Percentiles rank a stretch among this genome's conserved stretches.
phyloP scores from a whole-genome alignment of 768 basidiomycete species.

The Russula compacta region DNA sequence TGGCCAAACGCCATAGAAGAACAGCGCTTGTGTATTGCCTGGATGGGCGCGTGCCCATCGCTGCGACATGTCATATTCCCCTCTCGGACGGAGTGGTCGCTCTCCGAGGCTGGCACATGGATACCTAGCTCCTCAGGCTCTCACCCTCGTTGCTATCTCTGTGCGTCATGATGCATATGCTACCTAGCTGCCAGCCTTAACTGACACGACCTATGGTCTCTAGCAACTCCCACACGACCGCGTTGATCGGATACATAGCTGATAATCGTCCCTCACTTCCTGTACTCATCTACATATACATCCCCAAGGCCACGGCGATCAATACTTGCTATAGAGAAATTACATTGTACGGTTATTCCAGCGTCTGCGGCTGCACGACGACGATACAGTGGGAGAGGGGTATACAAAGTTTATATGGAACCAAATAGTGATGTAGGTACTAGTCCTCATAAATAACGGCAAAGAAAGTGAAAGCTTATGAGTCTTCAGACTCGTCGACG shows the following conservation, averaged over 20 bases:
- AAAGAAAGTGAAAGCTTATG: constrained; percentile 23
- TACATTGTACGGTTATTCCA: constrained; percentile 12
- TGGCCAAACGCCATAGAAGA: constrained; percentile 30
- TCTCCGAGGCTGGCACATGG: constrained; percentile 23
- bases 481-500: constrained; percentile 68
- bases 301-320: background rate
- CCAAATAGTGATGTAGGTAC: constrained; percentile 18
- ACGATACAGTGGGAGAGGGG: constrained; percentile 8
- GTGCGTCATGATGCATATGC: background rate
- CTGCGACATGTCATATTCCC: constrained; percentile 48
- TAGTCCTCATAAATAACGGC: constrained; percentile 16
- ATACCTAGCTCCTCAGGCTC: background rate
- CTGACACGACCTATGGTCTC: background rate
- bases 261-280: background rate
- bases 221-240: background rate
- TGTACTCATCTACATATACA: background rate
- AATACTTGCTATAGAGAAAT: constrained; percentile 10
- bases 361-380: constrained; percentile 2
- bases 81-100: constrained; percentile 43
- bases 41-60: constrained; percentile 45
- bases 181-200: no score
- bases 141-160: background rate
- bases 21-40: constrained; percentile 47
- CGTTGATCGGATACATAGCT: background rate
- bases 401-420: constrained; percentile 14